Percentiles rank a stretch among this genome's conserved stretches.
Evolutionary conservation across 2,329 filamentous ascomycete genomes (phyloP).

Genomic region (Fusarium newnesense): DNA sequence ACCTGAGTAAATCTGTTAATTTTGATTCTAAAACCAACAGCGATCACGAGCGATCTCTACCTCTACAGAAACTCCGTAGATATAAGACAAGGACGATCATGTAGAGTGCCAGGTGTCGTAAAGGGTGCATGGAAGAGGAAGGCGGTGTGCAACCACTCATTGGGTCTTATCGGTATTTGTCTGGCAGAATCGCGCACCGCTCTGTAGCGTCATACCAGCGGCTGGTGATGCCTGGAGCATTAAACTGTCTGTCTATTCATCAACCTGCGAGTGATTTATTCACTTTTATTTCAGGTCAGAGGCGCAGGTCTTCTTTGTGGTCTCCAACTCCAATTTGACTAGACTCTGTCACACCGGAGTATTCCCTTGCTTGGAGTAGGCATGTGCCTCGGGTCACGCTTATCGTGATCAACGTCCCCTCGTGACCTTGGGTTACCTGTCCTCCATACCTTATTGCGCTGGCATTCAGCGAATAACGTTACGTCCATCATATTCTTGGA

Average conservation of each 20-base stretch:
- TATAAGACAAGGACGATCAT: conserved; percentile 8
- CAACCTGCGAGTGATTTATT: conserved; percentile 1
- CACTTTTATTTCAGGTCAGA: neutral
- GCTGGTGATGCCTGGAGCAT: conserved; percentile 40
- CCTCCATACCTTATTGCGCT: conserved; percentile 6
- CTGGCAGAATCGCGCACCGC: conserved; percentile 44
- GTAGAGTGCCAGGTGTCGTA: conserved; percentile 41
- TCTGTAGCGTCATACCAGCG: conserved; percentile 42
- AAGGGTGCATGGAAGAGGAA: conserved; percentile 33
- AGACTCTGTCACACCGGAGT: neutral
- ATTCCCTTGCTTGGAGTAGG: conserved; percentile 3
- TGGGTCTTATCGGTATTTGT: conserved; percentile 36
- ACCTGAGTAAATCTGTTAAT: neutral
- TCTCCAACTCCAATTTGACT: neutral
- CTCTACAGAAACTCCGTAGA: neutral
- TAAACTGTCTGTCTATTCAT: conserved; percentile 4
- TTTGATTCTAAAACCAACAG: neutral
- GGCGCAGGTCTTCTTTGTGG: neutral
- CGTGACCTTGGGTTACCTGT: conserved; percentile 26
- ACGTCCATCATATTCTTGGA: neutral
- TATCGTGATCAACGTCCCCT: conserved; percentile 37
- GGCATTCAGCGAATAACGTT: neutral
- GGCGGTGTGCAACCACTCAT: conserved; percentile 34
- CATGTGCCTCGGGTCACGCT: conserved; percentile 43
- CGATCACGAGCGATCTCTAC: neutral